Evolutionary conservation across 352 stramenopile species (phyloP).

Genomic region (Plasmopara halstedii): DNA sequence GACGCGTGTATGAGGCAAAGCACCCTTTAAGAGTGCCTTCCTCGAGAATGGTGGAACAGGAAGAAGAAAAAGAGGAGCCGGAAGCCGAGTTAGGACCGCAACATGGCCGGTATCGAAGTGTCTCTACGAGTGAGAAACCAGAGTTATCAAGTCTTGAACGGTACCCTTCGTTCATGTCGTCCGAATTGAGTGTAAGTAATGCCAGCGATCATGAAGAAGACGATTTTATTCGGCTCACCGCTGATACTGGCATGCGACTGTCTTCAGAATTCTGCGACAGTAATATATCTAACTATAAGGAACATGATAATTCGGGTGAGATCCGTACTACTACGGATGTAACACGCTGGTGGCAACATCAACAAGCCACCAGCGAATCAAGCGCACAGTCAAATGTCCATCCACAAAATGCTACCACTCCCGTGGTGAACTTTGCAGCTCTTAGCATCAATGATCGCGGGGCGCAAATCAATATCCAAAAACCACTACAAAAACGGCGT

Average conservation of each 20-base stretch:
- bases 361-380: slow-evolving; percentile 14
- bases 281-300: slow-evolving; percentile 33
- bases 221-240: slow-evolving; percentile 18
- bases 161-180: slow-evolving; percentile 32
- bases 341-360: slow-evolving; percentile 38
- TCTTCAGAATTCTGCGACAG: slow-evolving; percentile 22
- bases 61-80: slow-evolving; percentile 22
- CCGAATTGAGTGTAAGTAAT: slow-evolving; percentile 21
- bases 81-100: slow-evolving; percentile 13
- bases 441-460: slow-evolving; percentile 3
- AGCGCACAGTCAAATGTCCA: slow-evolving; percentile 2
- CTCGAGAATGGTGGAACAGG: slow-evolving; percentile 12
- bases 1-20: background rate
- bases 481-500: slow-evolving; percentile 5
- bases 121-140: slow-evolving; percentile 9
- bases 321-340: slow-evolving; percentile 41
- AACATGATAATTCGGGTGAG: slow-evolving; percentile 29
- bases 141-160: slow-evolving; percentile 5
- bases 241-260: slow-evolving; percentile 15
- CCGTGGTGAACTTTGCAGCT: slow-evolving; percentile 12
- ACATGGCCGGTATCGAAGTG: slow-evolving; percentile 8
- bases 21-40: slow-evolving; percentile 8
- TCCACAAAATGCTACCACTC: slow-evolving; percentile 8
- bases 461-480: slow-evolving; percentile 4
- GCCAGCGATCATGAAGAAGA: slow-evolving; percentile 19